Percentiles rank a stretch among this genome's conserved stretches.
Conservation (phyloP, 768 basidiomycete species). For the Gloeophyllum trabeum region DNA sequence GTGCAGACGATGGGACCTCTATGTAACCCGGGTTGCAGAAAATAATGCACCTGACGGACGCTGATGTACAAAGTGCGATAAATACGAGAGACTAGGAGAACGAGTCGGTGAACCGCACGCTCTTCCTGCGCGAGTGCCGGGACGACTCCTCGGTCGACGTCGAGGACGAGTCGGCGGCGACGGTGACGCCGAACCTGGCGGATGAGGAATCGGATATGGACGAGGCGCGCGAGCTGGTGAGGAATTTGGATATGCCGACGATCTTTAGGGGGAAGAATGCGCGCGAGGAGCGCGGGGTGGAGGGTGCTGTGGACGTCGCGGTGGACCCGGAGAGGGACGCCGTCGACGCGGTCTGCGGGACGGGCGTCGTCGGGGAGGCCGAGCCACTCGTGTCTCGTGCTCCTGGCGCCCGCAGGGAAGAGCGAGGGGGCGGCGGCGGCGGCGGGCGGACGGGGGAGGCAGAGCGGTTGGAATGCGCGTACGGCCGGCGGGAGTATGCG, state of each 20-base stretch:
- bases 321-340: slow-evolving; percentile 38
- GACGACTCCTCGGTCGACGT: too few species aligned
- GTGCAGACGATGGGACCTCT: too few species aligned
- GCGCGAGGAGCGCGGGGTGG: slow-evolving; percentile 14
- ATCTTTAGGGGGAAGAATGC: slow-evolving; percentile 18
- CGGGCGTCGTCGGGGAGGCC: slow-evolving; percentile 21
- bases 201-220: too few species aligned
- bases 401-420: slow-evolving; percentile 50
- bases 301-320: slow-evolving; percentile 14
- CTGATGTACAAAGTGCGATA: too few species aligned
- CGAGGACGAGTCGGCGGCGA: too few species aligned
- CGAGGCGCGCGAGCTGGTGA: too few species aligned
- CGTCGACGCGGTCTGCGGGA: slow-evolving; percentile 22
- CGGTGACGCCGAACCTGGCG: too few species aligned
- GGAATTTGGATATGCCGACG: slow-evolving; percentile 4
- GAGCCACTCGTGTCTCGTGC: slow-evolving; percentile 13
- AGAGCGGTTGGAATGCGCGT: slow-evolving; percentile 13
- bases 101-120: too few species aligned
- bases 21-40: too few species aligned
- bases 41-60: too few species aligned
- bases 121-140: too few species aligned
- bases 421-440: slow-evolving; percentile 48
- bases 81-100: too few species aligned
- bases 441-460: slow-evolving; percentile 19
- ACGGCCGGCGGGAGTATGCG: slow-evolving; percentile 2